Evolutionary conservation across 1,139 yeast species (phyloP), one percentile per base, ranked within the genome.

Genomic region (Nadsonia starkeyi-henricii): DNA sequence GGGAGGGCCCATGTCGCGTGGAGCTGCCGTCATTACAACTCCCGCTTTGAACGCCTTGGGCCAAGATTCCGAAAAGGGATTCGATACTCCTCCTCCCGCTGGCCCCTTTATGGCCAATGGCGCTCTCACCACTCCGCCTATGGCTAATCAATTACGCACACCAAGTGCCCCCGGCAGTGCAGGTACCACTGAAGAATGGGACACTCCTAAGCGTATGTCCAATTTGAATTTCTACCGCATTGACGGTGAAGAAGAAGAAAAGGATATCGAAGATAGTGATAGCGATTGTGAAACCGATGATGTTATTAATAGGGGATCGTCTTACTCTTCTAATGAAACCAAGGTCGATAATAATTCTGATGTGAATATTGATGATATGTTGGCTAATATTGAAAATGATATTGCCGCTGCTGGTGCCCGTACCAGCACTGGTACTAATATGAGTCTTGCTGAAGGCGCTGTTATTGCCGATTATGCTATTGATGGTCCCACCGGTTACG

Each of bases 141-240:
- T 56, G 62, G 8, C 60, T 80, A 20, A 50, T 62, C 55, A 69
- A 72, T 23, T 56, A 62, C 8, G 60, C 80, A 21, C 50, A 62
- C 55, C 69, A 72, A 23, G 56, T 62, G 8, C 60, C 80, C 23
- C 50, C 62, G 9, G 9, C 9, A 23, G 28, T 9, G 28, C 28
- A 5, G 28, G 9, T 23, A 23, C 28, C 13, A 45, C 46, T 33
- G 49, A 46, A 9, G 52, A 52, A 44, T 62, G 63, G 62, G 63
- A 63, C 28, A 58, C 65, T 20, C 68, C 68, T 4, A 65, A 63
- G 51, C 56, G 65, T 4, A 63, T 61, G 3, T 61, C 66, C 1
- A 63, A 66, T 13, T 56, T 61, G 50, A 64, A 64, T 49, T 64
- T 63, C 55, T 50, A 62, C 55, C 58, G 61, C 46, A 61, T 64